These are phyloP conservation scores for Rhodotorula paludigena DNA, from an alignment of 768 basidiomycete species.

Conservation along the genomic window DNA sequence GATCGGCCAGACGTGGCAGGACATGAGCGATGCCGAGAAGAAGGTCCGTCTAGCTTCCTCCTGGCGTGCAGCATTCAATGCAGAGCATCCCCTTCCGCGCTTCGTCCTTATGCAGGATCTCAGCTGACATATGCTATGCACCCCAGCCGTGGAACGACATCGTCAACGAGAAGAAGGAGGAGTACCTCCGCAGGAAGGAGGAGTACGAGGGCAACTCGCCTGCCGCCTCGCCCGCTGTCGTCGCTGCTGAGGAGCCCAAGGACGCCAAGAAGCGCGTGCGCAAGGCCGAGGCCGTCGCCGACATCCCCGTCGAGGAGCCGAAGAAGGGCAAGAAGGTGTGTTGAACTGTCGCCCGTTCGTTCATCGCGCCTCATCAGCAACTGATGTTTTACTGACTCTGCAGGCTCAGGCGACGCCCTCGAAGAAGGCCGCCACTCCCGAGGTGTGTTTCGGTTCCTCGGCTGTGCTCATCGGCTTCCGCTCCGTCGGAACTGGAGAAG, in stretches of 20 bases:
- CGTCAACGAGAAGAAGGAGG: slow-evolving; percentile 30
- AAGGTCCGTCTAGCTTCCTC: slow-evolving; percentile 55
- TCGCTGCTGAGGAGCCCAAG: slow-evolving; percentile 20
- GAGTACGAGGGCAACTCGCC: slow-evolving; percentile 36
- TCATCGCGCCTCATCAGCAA: neutral
- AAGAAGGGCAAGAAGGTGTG: slow-evolving; percentile 23
- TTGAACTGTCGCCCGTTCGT: neutral
- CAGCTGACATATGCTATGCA: too few relatives aligned
- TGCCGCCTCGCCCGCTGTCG: neutral
- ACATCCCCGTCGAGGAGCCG: slow-evolving; percentile 28
- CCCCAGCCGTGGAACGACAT: slow-evolving; percentile 32
- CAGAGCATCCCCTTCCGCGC: neutral
- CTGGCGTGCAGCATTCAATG: neutral
- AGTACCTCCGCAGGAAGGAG: slow-evolving; percentile 23
- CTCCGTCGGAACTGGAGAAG: neutral
- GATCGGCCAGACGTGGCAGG: slow-evolving; percentile 70
- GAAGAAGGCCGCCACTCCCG: slow-evolving; percentile 6
- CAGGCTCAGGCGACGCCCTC: neutral
- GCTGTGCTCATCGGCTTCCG: neutral
- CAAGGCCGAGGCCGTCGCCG: slow-evolving; percentile 14
- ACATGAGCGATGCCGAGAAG: slow-evolving; percentile 64
- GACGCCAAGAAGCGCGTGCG: slow-evolving; percentile 37
- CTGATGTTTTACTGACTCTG: neutral
- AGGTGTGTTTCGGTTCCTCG: neutral
- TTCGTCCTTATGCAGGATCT: too few relatives aligned